Conservation (phyloP, 441 rosid genomes). For the Erodium texanum region DNA sequence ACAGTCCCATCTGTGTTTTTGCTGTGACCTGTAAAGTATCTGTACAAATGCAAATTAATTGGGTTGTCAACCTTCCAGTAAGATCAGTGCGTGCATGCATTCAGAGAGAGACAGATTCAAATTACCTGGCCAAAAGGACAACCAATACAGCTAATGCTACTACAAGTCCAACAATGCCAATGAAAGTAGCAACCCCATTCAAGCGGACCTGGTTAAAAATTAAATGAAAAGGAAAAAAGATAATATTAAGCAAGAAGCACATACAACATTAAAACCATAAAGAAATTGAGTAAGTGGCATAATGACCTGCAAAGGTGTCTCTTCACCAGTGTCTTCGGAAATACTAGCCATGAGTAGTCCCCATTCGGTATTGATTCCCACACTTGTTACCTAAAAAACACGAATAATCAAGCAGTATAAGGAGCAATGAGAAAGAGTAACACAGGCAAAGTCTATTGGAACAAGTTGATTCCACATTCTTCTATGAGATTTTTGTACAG, state of each 20-base stretch:
- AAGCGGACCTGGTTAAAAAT: conserved; percentile 58
- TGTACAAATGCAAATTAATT: conserved; percentile 24
- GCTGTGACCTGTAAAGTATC: conserved; percentile 79
- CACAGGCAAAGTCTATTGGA: neutral
- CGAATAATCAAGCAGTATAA: neutral
- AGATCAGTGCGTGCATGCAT: neutral
- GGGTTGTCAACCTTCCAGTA: neutral
- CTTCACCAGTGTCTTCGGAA: conserved; percentile 96
- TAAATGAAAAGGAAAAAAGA: conserved; percentile 14
- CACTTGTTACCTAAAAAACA: conserved; percentile 65
- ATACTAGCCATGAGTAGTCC: conserved; percentile 92
- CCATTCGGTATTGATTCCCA: conserved; percentile 93
- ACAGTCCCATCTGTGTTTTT: conserved; percentile 29
- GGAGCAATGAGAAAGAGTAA: neutral
- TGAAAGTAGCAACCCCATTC: conserved; percentile 91
- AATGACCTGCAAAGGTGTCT: conserved; percentile 91
- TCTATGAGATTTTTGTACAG: neutral
- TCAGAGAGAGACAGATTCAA: neutral
- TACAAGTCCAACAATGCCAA: conserved; percentile 79
- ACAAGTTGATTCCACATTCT: neutral
- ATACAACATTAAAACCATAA: neutral
- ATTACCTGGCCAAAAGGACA: conserved; percentile 75
- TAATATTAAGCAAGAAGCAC: neutral
- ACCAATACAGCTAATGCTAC: conserved; percentile 74
- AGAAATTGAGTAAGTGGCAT: neutral